phyloP scores from a whole-genome alignment of 768 basidiomycete genomes.

The Suillus americanus region DNA sequence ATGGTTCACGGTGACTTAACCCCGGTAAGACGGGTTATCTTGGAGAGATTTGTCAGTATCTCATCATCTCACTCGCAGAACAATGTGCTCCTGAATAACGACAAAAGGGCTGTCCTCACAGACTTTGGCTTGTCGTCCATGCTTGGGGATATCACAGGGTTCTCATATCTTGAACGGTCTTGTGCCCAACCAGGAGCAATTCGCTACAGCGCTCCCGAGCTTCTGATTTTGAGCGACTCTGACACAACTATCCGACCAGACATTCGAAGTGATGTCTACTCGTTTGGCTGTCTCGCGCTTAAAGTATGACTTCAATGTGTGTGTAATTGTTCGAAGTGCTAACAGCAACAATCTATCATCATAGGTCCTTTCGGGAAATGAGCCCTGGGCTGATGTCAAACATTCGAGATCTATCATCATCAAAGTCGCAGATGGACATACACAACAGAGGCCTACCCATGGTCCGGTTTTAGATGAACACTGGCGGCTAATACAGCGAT shows the following conservation, averaged over 20 bases:
- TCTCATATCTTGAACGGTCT: constrained; percentile 31
- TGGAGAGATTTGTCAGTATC: background rate
- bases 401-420: background rate
- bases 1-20: constrained; percentile 2
- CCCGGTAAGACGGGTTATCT: background rate
- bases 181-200: constrained; percentile 31
- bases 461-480: background rate
- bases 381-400: constrained; percentile 1
- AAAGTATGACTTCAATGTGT: background rate
- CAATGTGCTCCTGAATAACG: constrained; percentile 43
- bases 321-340: background rate
- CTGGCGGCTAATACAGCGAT: background rate
- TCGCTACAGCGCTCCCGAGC: constrained; percentile 42
- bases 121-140: constrained; percentile 46
- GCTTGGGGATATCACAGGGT: constrained; percentile 28
- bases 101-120: constrained; percentile 38
- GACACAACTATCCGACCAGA: background rate
- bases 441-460: background rate
- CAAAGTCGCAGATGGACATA: background rate
- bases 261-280: constrained; percentile 7
- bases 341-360: background rate
- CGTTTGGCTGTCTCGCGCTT: constrained; percentile 28
- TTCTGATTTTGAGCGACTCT: constrained; percentile 26
- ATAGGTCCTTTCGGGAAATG: constrained; percentile 5
- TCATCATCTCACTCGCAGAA: constrained; percentile 20